Percentiles rank a stretch among this genome's conserved stretches.
Conservation (phyloP, 2,329 filamentous ascomycete genomes). For the Aureobasidium sp. region DNA sequence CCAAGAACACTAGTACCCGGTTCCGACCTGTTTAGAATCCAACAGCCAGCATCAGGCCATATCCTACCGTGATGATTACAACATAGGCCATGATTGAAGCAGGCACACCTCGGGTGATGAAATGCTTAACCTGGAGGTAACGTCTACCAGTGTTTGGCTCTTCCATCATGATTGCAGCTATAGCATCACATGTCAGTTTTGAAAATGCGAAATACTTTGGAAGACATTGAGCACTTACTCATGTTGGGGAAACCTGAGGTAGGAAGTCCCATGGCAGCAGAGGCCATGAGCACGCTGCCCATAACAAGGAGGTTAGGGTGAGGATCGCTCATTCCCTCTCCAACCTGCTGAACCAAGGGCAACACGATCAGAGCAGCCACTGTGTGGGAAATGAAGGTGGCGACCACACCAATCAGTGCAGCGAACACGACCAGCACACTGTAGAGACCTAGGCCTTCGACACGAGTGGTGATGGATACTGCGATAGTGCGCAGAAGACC, state of each 20-base stretch:
- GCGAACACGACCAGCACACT: slow-evolving; percentile 81
- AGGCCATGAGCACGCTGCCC: slow-evolving; percentile 92
- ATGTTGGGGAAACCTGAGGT: slow-evolving; percentile 98
- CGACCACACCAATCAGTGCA: slow-evolving; percentile 77
- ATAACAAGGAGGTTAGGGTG: slow-evolving; percentile 94
- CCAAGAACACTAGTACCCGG: neutral
- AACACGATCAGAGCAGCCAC: slow-evolving; percentile 93
- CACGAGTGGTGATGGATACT: slow-evolving; percentile 61
- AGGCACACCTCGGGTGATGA: slow-evolving; percentile 87
- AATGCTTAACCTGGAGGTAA: slow-evolving; percentile 88
- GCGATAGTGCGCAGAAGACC: slow-evolving; percentile 88
- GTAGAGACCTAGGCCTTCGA: slow-evolving; percentile 77
- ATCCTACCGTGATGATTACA: slow-evolving; percentile 83
- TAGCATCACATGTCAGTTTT: slow-evolving; percentile 7
- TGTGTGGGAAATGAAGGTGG: slow-evolving; percentile 96
- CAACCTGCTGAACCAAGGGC: slow-evolving; percentile 82
- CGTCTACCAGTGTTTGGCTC: slow-evolving; percentile 82
- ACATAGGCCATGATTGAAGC: slow-evolving; percentile 72
- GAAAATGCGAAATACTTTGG: neutral
- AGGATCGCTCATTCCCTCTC: slow-evolving; percentile 74
- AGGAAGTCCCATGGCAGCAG: slow-evolving; percentile 92
- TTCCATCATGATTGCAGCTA: slow-evolving; percentile 98
- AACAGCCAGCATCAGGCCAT: slow-evolving; percentile 76
- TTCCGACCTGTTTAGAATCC: slow-evolving; percentile 31
- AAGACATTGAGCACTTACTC: slow-evolving; percentile 62